Evolutionary conservation across 306 rosid species (phyloP).

Genomic region (Arachis stenosperma): DNA sequence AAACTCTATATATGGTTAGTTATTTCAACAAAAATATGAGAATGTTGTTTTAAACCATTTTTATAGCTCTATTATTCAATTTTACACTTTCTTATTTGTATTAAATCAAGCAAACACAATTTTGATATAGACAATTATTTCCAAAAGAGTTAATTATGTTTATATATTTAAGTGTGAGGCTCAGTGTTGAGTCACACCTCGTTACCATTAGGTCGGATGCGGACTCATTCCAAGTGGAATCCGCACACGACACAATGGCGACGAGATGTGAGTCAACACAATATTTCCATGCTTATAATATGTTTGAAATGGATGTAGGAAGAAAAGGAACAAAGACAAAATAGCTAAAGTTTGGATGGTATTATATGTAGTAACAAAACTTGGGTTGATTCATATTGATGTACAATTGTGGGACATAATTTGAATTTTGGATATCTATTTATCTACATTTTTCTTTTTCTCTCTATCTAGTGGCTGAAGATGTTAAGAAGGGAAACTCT

Average conservation of each 20-base stretch:
- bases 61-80: neutral
- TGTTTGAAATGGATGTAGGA: neutral
- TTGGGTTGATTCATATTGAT: constrained; percentile 25
- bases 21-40: neutral
- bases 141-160: neutral
- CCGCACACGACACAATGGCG: no score
- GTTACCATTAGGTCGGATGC: no score
- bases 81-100: constrained; percentile 15
- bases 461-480: constrained; percentile 30
- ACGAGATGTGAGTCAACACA: no score
- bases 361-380: neutral
- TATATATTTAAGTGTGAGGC: no score
- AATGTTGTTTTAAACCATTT: neutral
- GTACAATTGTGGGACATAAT: constrained; percentile 34
- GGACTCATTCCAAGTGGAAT: no score
- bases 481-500: constrained; percentile 49
- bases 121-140: constrained; percentile 1
- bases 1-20: neutral
- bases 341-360: constrained; percentile 2
- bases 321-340: constrained; percentile 14
- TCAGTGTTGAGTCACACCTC: no score
- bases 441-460: constrained; percentile 1
- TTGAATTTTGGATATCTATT: constrained; percentile 16
- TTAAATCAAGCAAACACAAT: neutral
- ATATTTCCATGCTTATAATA: no score